These are phyloP conservation scores for Flaveria robusta DNA, from an alignment of 129 eudicot species.

Conservation along the genomic window DNA sequence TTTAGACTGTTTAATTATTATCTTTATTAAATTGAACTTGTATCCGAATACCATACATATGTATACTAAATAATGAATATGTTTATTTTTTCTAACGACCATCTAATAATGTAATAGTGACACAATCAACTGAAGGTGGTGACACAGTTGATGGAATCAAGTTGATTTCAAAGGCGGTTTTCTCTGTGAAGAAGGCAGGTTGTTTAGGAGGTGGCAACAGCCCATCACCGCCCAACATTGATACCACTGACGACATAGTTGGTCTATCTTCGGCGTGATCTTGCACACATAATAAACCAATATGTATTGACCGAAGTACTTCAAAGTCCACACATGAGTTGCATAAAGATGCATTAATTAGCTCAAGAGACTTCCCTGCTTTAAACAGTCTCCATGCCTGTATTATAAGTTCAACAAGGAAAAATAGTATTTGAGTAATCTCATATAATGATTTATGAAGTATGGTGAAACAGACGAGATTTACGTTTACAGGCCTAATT, in stretches of 20 bases:
- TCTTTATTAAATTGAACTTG: neutral
- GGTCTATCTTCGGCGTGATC: conserved; percentile 33
- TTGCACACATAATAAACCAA: conserved; percentile 35
- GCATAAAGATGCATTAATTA: conserved; percentile 14
- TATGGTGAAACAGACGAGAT: neutral
- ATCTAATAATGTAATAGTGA: conserved; percentile 26
- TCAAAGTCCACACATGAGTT: conserved; percentile 8
- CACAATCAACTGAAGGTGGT: conserved; percentile 12
- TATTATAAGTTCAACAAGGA: conserved; percentile 3
- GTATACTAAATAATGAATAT: neutral
- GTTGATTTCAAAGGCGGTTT: neutral
- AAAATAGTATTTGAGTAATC: neutral
- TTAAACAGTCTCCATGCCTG: conserved; percentile 32
- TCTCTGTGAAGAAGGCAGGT: conserved; percentile 23
- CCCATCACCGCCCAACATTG: conserved; percentile 24
- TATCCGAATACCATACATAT: neutral
- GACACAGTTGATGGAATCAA: neutral
- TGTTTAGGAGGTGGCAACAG: conserved; percentile 22
- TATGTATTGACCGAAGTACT: conserved; percentile 24
- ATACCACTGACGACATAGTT: conserved; percentile 28
- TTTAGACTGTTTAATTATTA: neutral
- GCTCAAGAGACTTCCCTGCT: conserved; percentile 16
- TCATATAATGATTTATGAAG: neutral
- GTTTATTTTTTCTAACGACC: conserved; percentile 14
- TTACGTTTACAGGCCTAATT: neutral